Conservation (phyloP, 2,329 filamentous ascomycete genomes). For the Elsinoe batatas region DNA sequence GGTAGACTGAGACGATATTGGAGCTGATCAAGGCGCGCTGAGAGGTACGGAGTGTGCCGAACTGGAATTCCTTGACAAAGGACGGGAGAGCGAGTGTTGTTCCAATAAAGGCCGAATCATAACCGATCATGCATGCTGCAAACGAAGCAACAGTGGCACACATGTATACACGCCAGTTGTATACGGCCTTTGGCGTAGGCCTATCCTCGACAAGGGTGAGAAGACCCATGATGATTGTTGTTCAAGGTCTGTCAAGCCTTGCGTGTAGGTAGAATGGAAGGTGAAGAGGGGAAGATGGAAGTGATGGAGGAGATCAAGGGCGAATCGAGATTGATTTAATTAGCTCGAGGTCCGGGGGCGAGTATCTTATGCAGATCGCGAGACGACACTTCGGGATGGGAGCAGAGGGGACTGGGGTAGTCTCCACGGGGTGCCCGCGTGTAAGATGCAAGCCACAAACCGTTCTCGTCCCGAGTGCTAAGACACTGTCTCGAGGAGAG, state of each 20-base stretch:
- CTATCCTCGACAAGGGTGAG: constrained; percentile 31
- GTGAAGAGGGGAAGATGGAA: not conserved
- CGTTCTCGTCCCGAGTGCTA: not conserved
- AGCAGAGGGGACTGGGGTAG: not conserved
- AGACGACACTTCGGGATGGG: not conserved
- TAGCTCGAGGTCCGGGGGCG: constrained; percentile 6
- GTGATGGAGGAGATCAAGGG: not conserved
- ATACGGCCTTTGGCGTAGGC: constrained; percentile 47
- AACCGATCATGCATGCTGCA: constrained; percentile 50
- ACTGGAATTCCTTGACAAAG: constrained; percentile 59
- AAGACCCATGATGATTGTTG: constrained; percentile 26
- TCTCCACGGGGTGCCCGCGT: constrained; percentile 10
- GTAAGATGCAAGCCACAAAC: constrained; percentile 10
- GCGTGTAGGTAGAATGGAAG: not conserved
- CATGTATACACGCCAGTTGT: constrained; percentile 51
- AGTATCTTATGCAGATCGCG: constrained; percentile 4
- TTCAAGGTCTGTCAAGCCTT: not conserved
- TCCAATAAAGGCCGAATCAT: constrained; percentile 69
- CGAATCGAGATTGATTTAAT: constrained; percentile 11
- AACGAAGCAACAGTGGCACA: constrained; percentile 46
- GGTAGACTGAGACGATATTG: constrained; percentile 73
- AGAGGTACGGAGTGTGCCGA: constrained; percentile 39
- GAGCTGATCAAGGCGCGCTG: constrained; percentile 53
- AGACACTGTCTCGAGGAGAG: not conserved
- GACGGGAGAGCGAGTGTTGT: constrained; percentile 62